Conservation (phyloP, 2,329 filamentous ascomycete genomes). For the Sphaerulina vaccinii region DNA sequence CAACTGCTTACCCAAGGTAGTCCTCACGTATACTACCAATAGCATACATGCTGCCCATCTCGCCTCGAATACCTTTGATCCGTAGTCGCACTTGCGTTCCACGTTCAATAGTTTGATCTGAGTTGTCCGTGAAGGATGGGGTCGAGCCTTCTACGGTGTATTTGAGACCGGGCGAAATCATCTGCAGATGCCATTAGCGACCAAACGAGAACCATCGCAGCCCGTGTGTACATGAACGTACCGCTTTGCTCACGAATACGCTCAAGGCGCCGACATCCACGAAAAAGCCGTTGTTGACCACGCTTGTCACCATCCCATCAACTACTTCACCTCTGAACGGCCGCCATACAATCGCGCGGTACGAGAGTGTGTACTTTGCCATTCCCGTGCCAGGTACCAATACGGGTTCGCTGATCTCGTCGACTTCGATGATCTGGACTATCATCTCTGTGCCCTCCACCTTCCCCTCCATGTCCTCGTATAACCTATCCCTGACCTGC, state of each 20-base stretch:
- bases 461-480: conserved; percentile 91
- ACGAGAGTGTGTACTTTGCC: conserved; percentile 91
- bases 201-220: not conserved
- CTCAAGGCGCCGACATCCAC: conserved; percentile 75
- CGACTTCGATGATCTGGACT: conserved; percentile 95
- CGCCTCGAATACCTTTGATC: conserved; percentile 87
- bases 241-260: conserved; percentile 78
- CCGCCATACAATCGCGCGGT: conserved; percentile 94
- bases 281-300: conserved; percentile 91
- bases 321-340: conserved; percentile 98
- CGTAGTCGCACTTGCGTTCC: conserved; percentile 92
- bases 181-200: conserved; percentile 49
- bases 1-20: conserved; percentile 36
- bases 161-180: conserved; percentile 88
- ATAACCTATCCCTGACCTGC: conserved; percentile 82
- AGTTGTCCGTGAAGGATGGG: conserved; percentile 94
- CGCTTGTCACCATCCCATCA: conserved; percentile 87
- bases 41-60: conserved; percentile 92
- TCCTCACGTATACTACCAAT: conserved; percentile 93
- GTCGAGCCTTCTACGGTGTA: conserved; percentile 95
- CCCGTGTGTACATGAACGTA: conserved; percentile 48
- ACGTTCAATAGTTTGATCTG: conserved; percentile 89
- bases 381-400: conserved; percentile 88
- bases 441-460: conserved; percentile 97
- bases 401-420: conserved; percentile 82